Percentiles rank a stretch among this genome's conserved stretches.
These are phyloP conservation scores for Ceratobasidium theobromae DNA, from an alignment of 1,284 basidiomycete genomes.

Conservation along the genomic window DNA sequence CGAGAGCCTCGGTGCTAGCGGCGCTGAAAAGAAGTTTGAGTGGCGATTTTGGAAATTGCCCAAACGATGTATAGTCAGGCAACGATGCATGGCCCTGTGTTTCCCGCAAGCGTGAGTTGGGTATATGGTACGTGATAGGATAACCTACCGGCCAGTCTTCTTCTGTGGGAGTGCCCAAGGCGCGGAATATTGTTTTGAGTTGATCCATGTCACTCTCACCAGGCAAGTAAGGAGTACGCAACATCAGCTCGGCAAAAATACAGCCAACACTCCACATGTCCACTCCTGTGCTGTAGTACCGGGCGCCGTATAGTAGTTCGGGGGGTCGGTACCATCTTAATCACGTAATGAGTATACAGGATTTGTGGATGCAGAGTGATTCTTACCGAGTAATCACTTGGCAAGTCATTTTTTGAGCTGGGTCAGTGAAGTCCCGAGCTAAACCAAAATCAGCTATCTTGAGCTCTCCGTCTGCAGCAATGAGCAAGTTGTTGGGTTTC, in stretches of 20 bases:
- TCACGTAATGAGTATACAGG: slow-evolving; percentile 6
- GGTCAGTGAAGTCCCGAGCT: slow-evolving; percentile 92
- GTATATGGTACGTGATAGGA: slow-evolving; percentile 33
- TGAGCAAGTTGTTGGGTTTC: slow-evolving; percentile 98
- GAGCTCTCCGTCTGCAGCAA: slow-evolving; percentile 85
- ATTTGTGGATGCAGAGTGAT: neutral
- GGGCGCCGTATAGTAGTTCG: slow-evolving; percentile 84
- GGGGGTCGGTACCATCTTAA: slow-evolving; percentile 95
- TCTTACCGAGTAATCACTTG: slow-evolving; percentile 93
- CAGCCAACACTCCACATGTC: slow-evolving; percentile 96
- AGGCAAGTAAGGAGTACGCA: slow-evolving; percentile 89
- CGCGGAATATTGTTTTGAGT: slow-evolving; percentile 90
- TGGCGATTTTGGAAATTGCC: slow-evolving; percentile 79
- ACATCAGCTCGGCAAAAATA: slow-evolving; percentile 94
- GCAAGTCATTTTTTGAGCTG: slow-evolving; percentile 93
- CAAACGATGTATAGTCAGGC: slow-evolving; percentile 84
- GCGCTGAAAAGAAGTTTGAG: slow-evolving; percentile 88
- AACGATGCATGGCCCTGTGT: slow-evolving; percentile 80
- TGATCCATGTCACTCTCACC: slow-evolving; percentile 97
- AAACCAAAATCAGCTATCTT: slow-evolving; percentile 99
- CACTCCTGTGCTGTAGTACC: slow-evolving; percentile 85
- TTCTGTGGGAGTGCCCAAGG: slow-evolving; percentile 93
- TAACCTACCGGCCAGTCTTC: slow-evolving; percentile 89
- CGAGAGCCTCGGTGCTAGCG: slow-evolving; percentile 83
- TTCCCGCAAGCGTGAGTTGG: neutral